phyloP scores from a whole-genome alignment of 371 early-diverging fungal genomes.

The Mucor indicus region DNA sequence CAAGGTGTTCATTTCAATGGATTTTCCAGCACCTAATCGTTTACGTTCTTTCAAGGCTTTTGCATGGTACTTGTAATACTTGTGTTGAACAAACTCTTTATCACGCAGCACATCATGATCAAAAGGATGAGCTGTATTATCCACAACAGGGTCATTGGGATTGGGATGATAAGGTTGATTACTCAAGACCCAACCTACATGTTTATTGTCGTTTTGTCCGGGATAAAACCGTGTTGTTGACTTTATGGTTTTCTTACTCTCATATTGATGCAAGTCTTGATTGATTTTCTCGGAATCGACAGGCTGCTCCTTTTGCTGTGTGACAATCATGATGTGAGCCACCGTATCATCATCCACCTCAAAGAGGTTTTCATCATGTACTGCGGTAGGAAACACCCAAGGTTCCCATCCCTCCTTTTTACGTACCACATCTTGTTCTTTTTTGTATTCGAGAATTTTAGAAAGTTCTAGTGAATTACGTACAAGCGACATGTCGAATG shows the following conservation, averaged over 20 bases:
- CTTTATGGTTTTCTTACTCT: constrained; percentile 44
- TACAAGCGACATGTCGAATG: constrained; percentile 56
- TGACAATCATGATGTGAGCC: constrained; percentile 87
- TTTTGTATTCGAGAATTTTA: constrained; percentile 41
- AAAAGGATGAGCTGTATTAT: constrained; percentile 70
- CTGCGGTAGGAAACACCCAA: constrained; percentile 55
- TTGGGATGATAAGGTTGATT: constrained; percentile 47
- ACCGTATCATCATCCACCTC: constrained; percentile 88
- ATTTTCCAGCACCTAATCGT: constrained; percentile 82
- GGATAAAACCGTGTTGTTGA: constrained; percentile 65
- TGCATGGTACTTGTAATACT: constrained; percentile 91
- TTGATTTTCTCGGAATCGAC: constrained; percentile 92
- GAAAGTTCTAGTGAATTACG: constrained; percentile 51
- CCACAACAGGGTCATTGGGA: constrained; percentile 43
- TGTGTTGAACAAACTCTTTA: constrained; percentile 94
- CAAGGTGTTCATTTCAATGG: constrained; percentile 97
- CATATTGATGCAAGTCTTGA: constrained; percentile 91
- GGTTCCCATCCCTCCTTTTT: constrained; percentile 63
- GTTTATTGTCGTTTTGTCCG: constrained; percentile 67
- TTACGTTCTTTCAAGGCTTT: constrained; percentile 93
- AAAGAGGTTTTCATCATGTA: constrained; percentile 70
- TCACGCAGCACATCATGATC: constrained; percentile 90
- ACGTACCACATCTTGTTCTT: constrained; percentile 42
- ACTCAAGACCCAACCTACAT: constrained; percentile 89
- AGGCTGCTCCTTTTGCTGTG: constrained; percentile 78